Conservation (phyloP, 2,329 filamentous ascomycete species). For the Colletotrichum plurivorum region DNA sequence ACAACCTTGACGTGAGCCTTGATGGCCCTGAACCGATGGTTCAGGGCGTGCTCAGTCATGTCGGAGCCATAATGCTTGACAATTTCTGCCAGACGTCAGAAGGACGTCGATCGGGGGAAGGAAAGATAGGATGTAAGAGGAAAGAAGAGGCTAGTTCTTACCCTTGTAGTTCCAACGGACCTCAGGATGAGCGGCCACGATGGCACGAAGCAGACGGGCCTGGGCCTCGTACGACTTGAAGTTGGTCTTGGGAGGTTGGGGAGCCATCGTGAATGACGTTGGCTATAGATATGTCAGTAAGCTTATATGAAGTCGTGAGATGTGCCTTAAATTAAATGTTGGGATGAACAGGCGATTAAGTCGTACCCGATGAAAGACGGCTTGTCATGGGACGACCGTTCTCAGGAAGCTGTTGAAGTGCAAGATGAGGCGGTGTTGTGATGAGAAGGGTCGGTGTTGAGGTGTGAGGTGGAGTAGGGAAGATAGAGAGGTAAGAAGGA, state of each 20-base stretch:
- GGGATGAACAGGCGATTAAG: not conserved
- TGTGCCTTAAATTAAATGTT: not conserved
- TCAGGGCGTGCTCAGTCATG: slow-evolving; percentile 60
- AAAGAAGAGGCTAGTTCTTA: slow-evolving; percentile 53
- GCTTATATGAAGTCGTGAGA: not conserved
- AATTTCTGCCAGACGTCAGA: slow-evolving; percentile 57
- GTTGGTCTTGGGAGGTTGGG: slow-evolving; percentile 60
- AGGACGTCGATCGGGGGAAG: slow-evolving; percentile 10
- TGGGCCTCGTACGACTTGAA: slow-evolving; percentile 74
- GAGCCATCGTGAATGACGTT: slow-evolving; percentile 57
- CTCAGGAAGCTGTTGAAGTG: not conserved
- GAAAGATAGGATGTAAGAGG: not conserved
- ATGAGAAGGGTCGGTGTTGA: not conserved
- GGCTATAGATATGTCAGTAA: not conserved
- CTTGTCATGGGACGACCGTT: not conserved
- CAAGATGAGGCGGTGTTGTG: not conserved
- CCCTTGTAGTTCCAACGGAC: slow-evolving; percentile 73
- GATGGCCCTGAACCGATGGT: slow-evolving; percentile 67
- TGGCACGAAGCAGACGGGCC: slow-evolving; percentile 71
- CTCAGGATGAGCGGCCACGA: slow-evolving; percentile 69
- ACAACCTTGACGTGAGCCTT: slow-evolving; percentile 58
- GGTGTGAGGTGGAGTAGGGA: not conserved
- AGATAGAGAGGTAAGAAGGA: not conserved
- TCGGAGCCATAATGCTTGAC: slow-evolving; percentile 64
- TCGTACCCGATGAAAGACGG: not conserved